Evolutionary conservation across 306 rosid genomes (phyloP), one percentile per base, ranked within the genome.

Genomic region (Rubus parviflorus): DNA sequence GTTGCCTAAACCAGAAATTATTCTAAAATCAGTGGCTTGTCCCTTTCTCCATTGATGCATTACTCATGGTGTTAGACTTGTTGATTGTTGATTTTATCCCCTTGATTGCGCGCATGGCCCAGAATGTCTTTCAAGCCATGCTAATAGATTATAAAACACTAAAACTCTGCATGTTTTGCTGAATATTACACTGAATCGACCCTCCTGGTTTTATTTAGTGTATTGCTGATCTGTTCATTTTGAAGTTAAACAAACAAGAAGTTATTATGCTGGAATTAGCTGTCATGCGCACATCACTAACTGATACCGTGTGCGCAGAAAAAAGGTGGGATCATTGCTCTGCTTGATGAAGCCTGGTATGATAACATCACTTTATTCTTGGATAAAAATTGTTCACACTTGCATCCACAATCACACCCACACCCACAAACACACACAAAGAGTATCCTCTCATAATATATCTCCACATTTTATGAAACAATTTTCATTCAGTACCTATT

Each of bases 271-370:
- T 71, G 72, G 72, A 79, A 68, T 82, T 72, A 48, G 49, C 60
- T 64, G 60, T 56, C 61, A 40, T 75, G 2, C 25, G 15, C 43
- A 53, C 69, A 58, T 74, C 62, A 78, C 70, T 74, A 69, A 53
- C 51, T 70, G 60, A 42, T 62, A 58, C 35, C 62, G 37, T 22
- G 81, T 84, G 69, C 85, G 86, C 90, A 95, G 97, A 95, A 92
- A 87, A 97, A 96, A 14, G 96, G 97, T 73, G 98, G 98, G 79
- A 83, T 95, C 68, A 86, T 95, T 73, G 82, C 96, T 79, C 84
- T 95, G 66, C 98, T 92, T 65, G 98, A 95, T 83, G 98, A 95
- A 83, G 96, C 98, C 64, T 95, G 97, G 98, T 95, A 95, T 80
- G 95, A 66, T 74, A 65, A 64, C 38, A 64, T 82, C 74, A 78